These are phyloP conservation scores for Dioscorea zingiberensis DNA, from an alignment of 106 monocot species.

Conservation along the genomic window DNA sequence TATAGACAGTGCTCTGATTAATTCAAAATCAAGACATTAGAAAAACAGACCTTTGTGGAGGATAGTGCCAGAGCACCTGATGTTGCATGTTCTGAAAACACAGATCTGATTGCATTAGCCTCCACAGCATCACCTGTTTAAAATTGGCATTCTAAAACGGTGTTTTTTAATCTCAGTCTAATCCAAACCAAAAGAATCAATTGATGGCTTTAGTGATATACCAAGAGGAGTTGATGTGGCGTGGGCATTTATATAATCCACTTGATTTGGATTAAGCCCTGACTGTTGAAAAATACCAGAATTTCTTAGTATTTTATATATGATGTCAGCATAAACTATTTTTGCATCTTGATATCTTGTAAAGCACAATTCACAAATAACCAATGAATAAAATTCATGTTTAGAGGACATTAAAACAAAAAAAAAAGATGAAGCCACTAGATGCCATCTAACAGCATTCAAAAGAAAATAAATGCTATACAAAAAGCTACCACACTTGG, in stretches of 20 bases:
- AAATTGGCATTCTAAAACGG: background rate
- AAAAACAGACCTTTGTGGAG: constrained; percentile 70
- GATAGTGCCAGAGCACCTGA: constrained; percentile 82
- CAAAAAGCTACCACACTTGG: background rate
- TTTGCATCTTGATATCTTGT: too few relatives aligned
- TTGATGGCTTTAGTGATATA: constrained; percentile 12
- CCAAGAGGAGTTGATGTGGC: constrained; percentile 96
- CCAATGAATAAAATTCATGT: too few relatives aligned
- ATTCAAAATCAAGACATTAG: background rate
- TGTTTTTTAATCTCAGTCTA: too few relatives aligned
- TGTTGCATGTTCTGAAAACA: constrained; percentile 80
- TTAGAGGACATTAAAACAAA: too few relatives aligned
- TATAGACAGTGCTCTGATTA: too few relatives aligned
- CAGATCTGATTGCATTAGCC: constrained; percentile 74
- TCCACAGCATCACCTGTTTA: constrained; percentile 80
- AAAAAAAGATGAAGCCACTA: too few relatives aligned
- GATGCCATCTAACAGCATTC: too few relatives aligned
- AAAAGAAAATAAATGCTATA: too few relatives aligned
- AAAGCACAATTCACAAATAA: too few relatives aligned
- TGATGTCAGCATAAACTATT: too few relatives aligned
- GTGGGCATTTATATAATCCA: constrained; percentile 97
- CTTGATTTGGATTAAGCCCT: constrained; percentile 69
- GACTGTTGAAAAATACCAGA: constrained; percentile 33
- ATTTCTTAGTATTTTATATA: too few relatives aligned
- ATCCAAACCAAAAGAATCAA: too few relatives aligned